phyloP scores from a whole-genome alignment of 257 asterid genomes.

The Asclepias syriaca region DNA sequence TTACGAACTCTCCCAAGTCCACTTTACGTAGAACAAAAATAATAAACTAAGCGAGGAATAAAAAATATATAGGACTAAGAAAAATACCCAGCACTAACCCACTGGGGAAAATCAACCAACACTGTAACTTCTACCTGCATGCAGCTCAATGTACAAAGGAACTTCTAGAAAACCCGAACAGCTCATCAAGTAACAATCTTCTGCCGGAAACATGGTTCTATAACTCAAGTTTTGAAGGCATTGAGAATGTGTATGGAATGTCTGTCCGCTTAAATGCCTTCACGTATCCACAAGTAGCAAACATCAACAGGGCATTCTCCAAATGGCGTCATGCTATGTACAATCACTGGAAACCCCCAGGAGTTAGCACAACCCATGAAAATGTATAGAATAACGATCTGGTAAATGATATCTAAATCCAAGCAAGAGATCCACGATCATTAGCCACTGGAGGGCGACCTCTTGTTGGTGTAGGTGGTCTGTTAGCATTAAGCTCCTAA shows the following conservation, averaged over 20 bases:
- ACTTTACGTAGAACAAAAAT: conserved; percentile 26
- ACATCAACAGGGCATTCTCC: conserved; percentile 26
- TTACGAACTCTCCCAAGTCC: conserved; percentile 20
- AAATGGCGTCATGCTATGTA: conserved; percentile 47
- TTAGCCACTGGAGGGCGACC: conserved; percentile 89
- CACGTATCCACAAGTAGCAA: conserved; percentile 18
- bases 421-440: conserved; percentile 94
- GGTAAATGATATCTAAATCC: conserved; percentile 57
- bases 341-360: conserved; percentile 62
- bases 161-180: conserved; percentile 19
- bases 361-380: conserved; percentile 48
- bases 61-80: conserved; percentile 22
- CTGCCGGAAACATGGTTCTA: conserved; percentile 8
- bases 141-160: conserved; percentile 42
- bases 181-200: conserved; percentile 24
- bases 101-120: conserved; percentile 25
- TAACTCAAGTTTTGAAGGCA: conserved; percentile 19
- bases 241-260: conserved; percentile 17
- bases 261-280: conserved; percentile 20
- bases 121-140: conserved; percentile 31
- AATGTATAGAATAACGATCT: conserved; percentile 37
- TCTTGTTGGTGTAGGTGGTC: conserved; percentile 97
- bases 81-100: conserved; percentile 27
- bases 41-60: conserved; percentile 36
- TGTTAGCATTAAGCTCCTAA: conserved; percentile 94